A percentile compares a stretch with the other conserved stretches of the same genome.
Conservation (phyloP, 1,139 yeast genomes). For the Geotrichum europaeum region DNA sequence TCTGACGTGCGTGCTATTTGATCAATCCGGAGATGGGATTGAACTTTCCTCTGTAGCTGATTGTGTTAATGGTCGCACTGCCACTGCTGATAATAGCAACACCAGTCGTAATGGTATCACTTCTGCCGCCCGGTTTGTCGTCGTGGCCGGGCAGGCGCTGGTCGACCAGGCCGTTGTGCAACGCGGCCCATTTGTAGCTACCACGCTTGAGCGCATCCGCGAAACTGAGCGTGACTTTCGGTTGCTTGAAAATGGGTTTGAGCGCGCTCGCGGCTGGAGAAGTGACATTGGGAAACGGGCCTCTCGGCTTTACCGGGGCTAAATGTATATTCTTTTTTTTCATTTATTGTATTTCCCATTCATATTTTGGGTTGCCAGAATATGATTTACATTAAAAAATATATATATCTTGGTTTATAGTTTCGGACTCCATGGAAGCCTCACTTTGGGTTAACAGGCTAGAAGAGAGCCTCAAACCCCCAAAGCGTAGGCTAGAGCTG, state of each 20-base stretch:
- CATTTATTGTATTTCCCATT: too few species aligned
- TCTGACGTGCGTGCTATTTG: neutral
- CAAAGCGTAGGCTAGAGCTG: too few species aligned
- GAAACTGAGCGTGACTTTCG: conserved; percentile 70
- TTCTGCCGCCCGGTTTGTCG: conserved; percentile 48
- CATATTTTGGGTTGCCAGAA: too few species aligned
- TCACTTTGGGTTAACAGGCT: too few species aligned
- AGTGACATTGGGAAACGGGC: conserved; percentile 48
- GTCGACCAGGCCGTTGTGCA: conserved; percentile 75
- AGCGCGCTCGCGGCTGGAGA: conserved; percentile 60
- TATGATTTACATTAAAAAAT: too few species aligned
- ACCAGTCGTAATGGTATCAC: too few species aligned
- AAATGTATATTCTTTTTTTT: too few species aligned
- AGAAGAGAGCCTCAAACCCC: too few species aligned
- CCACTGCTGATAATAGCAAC: too few species aligned
- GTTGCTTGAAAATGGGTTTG: conserved; percentile 65
- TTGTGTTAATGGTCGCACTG: neutral
- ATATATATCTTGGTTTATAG: too few species aligned
- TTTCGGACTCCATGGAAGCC: too few species aligned
- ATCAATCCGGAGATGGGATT: neutral
- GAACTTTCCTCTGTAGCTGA: neutral
- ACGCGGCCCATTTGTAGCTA: conserved; percentile 85
- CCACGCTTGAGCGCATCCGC: conserved; percentile 53
- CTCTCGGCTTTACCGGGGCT: neutral
- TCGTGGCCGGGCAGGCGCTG: conserved; percentile 69